A percentile compares a stretch with the other conserved stretches of the same genome.
phyloP scores from a whole-genome alignment of 176 grass and related monocot species.

The Guadua angustifolia region DNA sequence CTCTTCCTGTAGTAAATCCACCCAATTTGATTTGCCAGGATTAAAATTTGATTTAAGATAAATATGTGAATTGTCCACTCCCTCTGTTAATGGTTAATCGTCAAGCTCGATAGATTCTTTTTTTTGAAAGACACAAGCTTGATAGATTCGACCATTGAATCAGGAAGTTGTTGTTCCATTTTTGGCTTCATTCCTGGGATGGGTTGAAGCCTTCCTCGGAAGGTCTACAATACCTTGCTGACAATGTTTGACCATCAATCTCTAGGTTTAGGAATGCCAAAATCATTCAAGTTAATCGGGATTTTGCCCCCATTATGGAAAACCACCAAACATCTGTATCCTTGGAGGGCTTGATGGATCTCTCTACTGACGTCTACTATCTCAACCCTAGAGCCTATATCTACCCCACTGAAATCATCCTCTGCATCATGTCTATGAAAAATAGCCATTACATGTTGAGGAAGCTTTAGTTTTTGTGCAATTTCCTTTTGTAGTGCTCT shows the following conservation, averaged over 20 bases:
- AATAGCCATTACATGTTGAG: not conserved
- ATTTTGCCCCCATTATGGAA: not conserved
- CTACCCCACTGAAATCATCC: no score
- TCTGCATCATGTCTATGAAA: not conserved
- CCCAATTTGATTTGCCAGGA: no score
- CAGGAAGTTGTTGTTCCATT: no score
- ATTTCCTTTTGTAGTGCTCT: not conserved
- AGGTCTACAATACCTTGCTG: not conserved
- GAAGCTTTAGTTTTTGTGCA: not conserved
- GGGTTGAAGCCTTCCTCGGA: not conserved
- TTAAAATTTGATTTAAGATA: no score
- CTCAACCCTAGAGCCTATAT: not conserved
- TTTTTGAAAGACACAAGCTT: no score
- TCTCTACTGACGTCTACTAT: not conserved
- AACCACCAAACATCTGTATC: not conserved
- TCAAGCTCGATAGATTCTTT: no score
- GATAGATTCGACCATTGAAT: no score
- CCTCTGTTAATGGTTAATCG: no score
- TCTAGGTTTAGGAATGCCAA: not conserved
- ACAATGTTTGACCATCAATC: not conserved
- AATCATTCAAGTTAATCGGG: not conserved
- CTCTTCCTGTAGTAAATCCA: no score
- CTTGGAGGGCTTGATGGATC: not conserved
- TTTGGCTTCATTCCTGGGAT: no score
- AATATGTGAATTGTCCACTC: no score